Evolutionary conservation across 2,329 filamentous ascomycete genomes (phyloP).

Genomic region (Malbranchea zuffiana): DNA sequence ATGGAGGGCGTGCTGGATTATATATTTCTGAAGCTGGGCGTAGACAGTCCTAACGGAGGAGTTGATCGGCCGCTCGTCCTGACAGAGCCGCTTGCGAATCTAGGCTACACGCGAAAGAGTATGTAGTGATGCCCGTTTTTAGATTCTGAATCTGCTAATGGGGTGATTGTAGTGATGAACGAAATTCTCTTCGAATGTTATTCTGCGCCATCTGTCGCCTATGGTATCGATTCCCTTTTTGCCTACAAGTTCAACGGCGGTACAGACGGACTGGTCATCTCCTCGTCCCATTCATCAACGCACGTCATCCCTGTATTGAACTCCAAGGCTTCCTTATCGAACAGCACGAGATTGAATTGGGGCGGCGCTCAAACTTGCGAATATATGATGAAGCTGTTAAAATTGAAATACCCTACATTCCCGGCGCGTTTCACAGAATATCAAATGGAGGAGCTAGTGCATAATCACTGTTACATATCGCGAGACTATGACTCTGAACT

Average conservation of each 20-base stretch:
- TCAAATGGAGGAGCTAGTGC: conserved; percentile 78
- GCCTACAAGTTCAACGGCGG: conserved; percentile 90
- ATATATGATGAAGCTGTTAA: conserved; percentile 79
- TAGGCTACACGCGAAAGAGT: conserved; percentile 83
- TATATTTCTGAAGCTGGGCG: conserved; percentile 82
- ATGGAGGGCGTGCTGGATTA: conserved; percentile 94
- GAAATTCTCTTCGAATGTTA: conserved; percentile 98
- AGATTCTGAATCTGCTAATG: not conserved
- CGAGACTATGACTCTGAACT: conserved; percentile 73
- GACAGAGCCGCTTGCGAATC: conserved; percentile 88
- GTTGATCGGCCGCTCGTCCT: conserved; percentile 84
- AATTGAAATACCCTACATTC: conserved; percentile 83
- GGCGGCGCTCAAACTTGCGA: conserved; percentile 82
- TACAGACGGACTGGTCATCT: conserved; percentile 75
- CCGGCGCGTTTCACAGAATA: conserved; percentile 73
- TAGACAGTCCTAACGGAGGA: conserved; percentile 58
- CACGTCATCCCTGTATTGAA: conserved; percentile 91
- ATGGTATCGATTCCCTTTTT: conserved; percentile 93
- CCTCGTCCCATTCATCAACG: conserved; percentile 85
- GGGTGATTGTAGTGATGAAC: conserved; percentile 65
- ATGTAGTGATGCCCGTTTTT: conserved; percentile 29
- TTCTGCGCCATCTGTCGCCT: conserved; percentile 75
- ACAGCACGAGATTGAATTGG: conserved; percentile 88
- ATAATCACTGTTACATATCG: conserved; percentile 82
- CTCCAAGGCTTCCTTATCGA: conserved; percentile 68